A percentile compares a stretch with the other conserved stretches of the same genome.
phyloP scores from a whole-genome alignment of 2,329 filamentous ascomycete species.

The Pestalotiopsis sp. region DNA sequence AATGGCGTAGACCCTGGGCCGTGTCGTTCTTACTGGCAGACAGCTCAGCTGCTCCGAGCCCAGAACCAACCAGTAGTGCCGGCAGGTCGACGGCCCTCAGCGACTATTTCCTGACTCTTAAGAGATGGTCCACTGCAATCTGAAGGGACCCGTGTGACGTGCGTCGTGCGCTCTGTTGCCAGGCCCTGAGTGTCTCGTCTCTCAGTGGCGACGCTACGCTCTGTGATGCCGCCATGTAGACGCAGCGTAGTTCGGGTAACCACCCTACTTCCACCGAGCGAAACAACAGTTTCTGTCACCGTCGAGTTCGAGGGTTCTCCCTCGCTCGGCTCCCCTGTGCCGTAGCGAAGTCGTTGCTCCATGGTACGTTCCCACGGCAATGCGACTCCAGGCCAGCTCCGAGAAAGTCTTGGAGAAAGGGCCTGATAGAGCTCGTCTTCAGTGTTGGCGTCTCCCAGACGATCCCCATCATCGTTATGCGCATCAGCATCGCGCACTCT shows the following conservation, averaged over 20 bases:
- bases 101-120: neutral
- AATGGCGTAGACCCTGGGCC: neutral
- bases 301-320: neutral
- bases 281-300: constrained; percentile 15
- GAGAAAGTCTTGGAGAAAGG: constrained; percentile 14
- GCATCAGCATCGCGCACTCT: neutral
- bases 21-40: neutral
- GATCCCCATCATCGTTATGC: neutral
- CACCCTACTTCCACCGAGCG: constrained; percentile 24
- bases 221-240: neutral
- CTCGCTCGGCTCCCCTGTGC: neutral
- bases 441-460: constrained; percentile 1
- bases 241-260: constrained; percentile 13
- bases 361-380: neutral
- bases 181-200: constrained; percentile 7
- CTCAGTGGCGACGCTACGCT: neutral
- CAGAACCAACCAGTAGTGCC: constrained; percentile 17
- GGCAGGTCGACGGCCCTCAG: constrained; percentile 1
- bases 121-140: neutral
- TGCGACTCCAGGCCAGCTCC: neutral
- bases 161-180: neutral
- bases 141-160: neutral
- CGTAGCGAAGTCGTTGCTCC: neutral
- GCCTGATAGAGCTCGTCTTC: constrained; percentile 18
- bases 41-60: neutral